Base-by-base conservation (phyloP, 129 eudicot genomes). In the Flaveria bidentis region DNA sequence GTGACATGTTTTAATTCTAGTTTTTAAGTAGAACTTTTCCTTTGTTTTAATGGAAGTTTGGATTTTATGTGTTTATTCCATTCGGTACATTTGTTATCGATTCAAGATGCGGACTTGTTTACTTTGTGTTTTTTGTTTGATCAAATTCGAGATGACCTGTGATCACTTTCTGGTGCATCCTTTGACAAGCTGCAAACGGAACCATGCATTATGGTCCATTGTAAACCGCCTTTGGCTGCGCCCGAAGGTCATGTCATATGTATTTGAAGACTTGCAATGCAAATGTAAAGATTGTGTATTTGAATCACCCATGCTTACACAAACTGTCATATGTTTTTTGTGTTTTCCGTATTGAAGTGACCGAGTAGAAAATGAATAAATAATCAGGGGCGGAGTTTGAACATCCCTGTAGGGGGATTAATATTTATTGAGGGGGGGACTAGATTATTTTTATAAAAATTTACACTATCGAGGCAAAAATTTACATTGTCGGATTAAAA, bases 41-140 rank as follows among this genome's bases (percentile, higher is more conserved):
- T 67, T 76, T 72, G 64, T 70, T 66, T 52, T 76, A 70, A 72
- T 82, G 74, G 62, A 76, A 82, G 69, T 45, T 76, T 53, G 78
- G 30, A 76, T 76, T 82, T 66, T 52, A n/a, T n/a, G 77, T 82
- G 76, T 61, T 65, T 22, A n/a, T 63, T 15, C 33, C 6, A 30
- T 63, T 33, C 15, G 45, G 11, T 63, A 5, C 23, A 36, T 39
- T 15, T 30, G 13, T n/a, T 25, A 9, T 25, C 4, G 1, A 28
- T 36, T 36, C 36, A 36, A 36, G 41, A 36, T 36, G 41, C 41
- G 41, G 41, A 6, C 41, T 36, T 36, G 13, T 63, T 63, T 16
- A 16, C 18, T 13, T 61, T 16, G 42, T 61, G 42, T 25, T 26
- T 4, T 17, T 56, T 20, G 28, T 2, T 17, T 55, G 62, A 9